Evolutionary conservation across 371 early-diverging fungal genomes (phyloP), one percentile per base, ranked within the genome.

Genomic region (Blastocladiella emersonii): DNA sequence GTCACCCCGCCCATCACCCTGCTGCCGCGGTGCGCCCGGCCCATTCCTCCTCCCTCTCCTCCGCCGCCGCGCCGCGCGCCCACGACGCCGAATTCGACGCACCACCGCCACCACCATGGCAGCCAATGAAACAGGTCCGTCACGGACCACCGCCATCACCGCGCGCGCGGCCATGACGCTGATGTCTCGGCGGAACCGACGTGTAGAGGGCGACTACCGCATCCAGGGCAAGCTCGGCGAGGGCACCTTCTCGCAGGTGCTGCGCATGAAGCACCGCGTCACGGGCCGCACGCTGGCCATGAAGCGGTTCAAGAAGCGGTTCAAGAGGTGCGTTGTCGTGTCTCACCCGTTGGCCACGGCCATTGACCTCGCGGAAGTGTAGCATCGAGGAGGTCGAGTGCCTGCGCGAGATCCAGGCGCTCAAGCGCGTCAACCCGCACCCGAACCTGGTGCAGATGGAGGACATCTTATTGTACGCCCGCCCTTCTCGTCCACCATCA

Each of bases 171-270:
- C n/a, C n/a, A n/a, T n/a, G n/a, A n/a, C n/a, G n/a, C n/a, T n/a
- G n/a, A n/a, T n/a, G n/a, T n/a, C n/a, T n/a, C n/a, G n/a, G n/a
- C n/a, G n/a, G n/a, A n/a, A n/a, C n/a, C 41, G 19, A 48, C 35
- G 0, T 2, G 10, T 48, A 48, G 35, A 35, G 21, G 67, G 34
- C 77, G 81, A 81, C 61, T 81, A 72, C 57, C 71, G 78, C 32
- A 35, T 79, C 63, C 72, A 76, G 70, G 62, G 74, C 48, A 79
- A 78, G 60, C 72, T 81, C 34, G 81, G 81, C 49, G 79, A 79
- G 67, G 81, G 81, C 44, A 79, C 81, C 21, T 81, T 81, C 61
- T 76, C 78, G 25, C 77, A 79, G 57, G 81, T 81, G 36, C 68
- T 78, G 37, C 75, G 75, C 65, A 76, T 77, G 45, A 76, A 76